Conservation (phyloP, 306 rosid species). For the Astragalus glycyphyllos region DNA sequence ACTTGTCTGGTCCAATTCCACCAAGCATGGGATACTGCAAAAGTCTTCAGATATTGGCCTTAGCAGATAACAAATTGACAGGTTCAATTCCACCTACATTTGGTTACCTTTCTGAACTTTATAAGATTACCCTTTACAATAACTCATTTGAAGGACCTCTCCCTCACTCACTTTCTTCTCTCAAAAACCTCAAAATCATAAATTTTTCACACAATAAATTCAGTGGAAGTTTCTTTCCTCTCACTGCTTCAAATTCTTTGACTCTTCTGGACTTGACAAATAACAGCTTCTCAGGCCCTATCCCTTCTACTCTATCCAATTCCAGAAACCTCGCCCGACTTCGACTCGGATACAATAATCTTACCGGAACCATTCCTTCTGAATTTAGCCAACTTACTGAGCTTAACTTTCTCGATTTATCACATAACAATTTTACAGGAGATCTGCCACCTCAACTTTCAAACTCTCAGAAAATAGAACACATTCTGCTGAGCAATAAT, state of each 20-base stretch:
- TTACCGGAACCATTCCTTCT: conserved; percentile 67
- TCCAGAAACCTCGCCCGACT: conserved; percentile 75
- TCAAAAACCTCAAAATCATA: conserved; percentile 78
- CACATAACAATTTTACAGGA: conserved; percentile 76
- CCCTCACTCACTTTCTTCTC: conserved; percentile 68
- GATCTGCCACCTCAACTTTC: conserved; percentile 63
- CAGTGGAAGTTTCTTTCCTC: conserved; percentile 76
- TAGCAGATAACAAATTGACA: conserved; percentile 91
- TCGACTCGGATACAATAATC: conserved; percentile 76
- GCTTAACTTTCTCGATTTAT: conserved; percentile 84
- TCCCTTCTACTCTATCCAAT: conserved; percentile 66
- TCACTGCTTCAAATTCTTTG: conserved; percentile 68
- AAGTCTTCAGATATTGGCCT: conserved; percentile 77
- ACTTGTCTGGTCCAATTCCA: conserved; percentile 84
- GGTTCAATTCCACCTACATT: conserved; percentile 88
- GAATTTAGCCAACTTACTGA: conserved; percentile 63
- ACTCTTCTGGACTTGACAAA: conserved; percentile 84
- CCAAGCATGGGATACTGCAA: conserved; percentile 88
- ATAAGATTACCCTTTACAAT: conserved; percentile 82
- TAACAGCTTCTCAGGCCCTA: conserved; percentile 89
- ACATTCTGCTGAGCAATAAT: conserved; percentile 72
- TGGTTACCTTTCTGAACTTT: conserved; percentile 74
- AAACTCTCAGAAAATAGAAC: conserved; percentile 65
- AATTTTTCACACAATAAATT: conserved; percentile 85
- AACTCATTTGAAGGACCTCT: conserved; percentile 94